Evolutionary conservation across 106 monocot genomes (phyloP).

Genomic region (Phalaenopsis equestris): DNA sequence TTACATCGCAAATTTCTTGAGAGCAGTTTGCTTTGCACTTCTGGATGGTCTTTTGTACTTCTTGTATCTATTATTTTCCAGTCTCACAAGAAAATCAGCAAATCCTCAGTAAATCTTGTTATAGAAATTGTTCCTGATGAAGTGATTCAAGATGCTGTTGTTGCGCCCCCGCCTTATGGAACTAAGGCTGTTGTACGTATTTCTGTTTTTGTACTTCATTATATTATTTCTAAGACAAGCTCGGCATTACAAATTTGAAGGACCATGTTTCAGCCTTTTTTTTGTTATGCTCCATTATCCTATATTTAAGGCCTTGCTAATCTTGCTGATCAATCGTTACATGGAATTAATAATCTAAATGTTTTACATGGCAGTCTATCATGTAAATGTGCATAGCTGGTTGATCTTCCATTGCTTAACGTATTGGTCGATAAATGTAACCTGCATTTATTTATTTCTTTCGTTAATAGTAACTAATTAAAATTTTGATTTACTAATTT

Average conservation of each 20-base stretch:
- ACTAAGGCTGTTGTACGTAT: constrained; percentile 55
- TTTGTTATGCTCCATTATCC: background rate
- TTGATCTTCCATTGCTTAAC: no score
- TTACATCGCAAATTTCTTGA: constrained; percentile 1
- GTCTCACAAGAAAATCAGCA: constrained; percentile 62
- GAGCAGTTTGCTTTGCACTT: background rate
- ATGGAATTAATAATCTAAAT: no score
- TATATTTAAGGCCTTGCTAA: background rate
- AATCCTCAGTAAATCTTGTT: constrained; percentile 7
- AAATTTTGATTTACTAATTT: constrained; percentile 1
- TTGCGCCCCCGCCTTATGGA: constrained; percentile 46
- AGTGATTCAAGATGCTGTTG: constrained; percentile 11
- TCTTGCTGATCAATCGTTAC: no score
- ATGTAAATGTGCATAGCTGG: no score
- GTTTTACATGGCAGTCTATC: no score
- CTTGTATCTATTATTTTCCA: constrained; percentile 18
- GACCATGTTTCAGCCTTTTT: background rate
- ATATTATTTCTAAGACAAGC: background rate
- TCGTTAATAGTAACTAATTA: background rate
- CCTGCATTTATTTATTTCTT: no score
- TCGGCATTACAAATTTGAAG: background rate
- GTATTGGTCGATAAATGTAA: no score
- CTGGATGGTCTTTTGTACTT: background rate
- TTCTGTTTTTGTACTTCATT: background rate
- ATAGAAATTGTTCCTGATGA: constrained; percentile 23